Evolutionary conservation across 352 stramenopile species (phyloP), one percentile per base, ranked within the genome.

Genomic region (Phytophthora pinifolia): DNA sequence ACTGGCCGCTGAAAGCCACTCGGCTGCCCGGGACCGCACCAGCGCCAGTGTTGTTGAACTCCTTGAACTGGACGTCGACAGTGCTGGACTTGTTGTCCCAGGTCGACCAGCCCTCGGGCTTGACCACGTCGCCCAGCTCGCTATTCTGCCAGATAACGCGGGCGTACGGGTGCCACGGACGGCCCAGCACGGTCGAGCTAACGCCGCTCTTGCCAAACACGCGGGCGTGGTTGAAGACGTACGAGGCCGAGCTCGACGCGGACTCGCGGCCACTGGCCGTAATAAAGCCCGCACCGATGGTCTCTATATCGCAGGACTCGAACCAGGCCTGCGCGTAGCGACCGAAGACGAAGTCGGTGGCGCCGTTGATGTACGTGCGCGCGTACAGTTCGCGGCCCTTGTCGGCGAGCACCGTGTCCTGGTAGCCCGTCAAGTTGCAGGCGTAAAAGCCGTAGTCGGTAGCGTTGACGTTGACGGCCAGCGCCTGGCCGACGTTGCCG

Each of bases 381-480:
- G 52, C 62, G 22, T 57, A 71, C 1, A 71, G 57, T 33, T 71
- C 56, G 14, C 36, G 51, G 14, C 55, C 57, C 35, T 59, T 54
- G 42, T 67, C 47, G 25, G 61, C 55, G 6, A 61, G 46, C 4
- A 63, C 30, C 2, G 62, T 66, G 37, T 66, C 56, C 13, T 63
- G 62, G 36, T 66, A 60, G 4, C 50, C 51, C 6, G 51, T 60
- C 13, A 70, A 34, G 27, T 59, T 62, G 38, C 55, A 70, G 2
- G 33, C 62, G 38, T 70, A 70, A 30, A 70, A 62, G 3, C 56
- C 62, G 54, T 67, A 67, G 46, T 70, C 44, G 15, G 50, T 60
- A 31, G 37, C 56, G 27, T 70, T 52, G 15, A 70, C 50, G 32
- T 62, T 62, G 18, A 70, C 50, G 15, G 62, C 62, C 13, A 62